Conservation (phyloP, 805 yeast genomes). For the Pichia cephalocereana region DNA sequence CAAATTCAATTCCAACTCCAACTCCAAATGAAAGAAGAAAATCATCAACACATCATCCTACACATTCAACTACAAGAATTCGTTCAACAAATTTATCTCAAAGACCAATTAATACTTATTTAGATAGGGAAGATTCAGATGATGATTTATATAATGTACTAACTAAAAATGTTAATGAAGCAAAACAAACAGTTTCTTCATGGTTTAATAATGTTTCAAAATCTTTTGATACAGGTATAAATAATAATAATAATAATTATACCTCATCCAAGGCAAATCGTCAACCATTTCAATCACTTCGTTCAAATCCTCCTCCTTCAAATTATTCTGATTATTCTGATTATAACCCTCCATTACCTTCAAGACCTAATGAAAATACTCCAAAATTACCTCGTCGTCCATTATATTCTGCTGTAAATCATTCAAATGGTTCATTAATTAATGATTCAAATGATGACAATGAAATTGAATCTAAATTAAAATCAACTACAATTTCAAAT, state of each 20-base stretch:
- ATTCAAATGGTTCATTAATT: constrained; percentile 7
- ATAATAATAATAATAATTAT: too few species aligned
- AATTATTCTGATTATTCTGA: too few species aligned
- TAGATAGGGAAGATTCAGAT: constrained; percentile 28
- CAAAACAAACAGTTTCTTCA: constrained; percentile 61
- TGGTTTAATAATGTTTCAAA: constrained; percentile 70
- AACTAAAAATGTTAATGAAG: constrained; percentile 70
- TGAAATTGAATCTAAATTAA: not conserved
- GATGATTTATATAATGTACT: constrained; percentile 50
- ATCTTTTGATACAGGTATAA: constrained; percentile 3
- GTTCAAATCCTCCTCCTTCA: too few species aligned
- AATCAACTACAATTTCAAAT: too few species aligned
- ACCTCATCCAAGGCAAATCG: constrained; percentile 9
- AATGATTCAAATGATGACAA: constrained; percentile 19
- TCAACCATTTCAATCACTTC: not conserved
- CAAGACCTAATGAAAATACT: not conserved
- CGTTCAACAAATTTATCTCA: constrained; percentile 46
- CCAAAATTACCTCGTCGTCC: constrained; percentile 7
- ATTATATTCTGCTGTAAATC: constrained; percentile 26
- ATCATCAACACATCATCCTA: constrained; percentile 1
- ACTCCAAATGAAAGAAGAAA: too few species aligned
- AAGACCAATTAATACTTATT: not conserved
- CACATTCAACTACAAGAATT: too few species aligned
- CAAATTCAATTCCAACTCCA: too few species aligned
- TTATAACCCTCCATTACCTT: not conserved